These are phyloP conservation scores for Rhizopus arrhizus DNA, from an alignment of 371 early-diverging fungal species.

Conservation along the genomic window DNA sequence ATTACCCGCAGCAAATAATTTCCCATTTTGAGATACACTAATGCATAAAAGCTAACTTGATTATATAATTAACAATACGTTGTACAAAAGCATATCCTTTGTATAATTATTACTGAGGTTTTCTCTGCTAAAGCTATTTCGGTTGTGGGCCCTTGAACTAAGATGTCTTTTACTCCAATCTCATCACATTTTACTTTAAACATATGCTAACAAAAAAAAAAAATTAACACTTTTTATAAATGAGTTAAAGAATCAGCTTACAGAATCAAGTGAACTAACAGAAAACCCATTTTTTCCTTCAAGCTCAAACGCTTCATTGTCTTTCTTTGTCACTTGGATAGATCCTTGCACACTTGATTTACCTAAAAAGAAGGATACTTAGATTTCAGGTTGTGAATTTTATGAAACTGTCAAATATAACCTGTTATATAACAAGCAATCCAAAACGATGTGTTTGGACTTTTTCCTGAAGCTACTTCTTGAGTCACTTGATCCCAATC, in stretches of 20 bases:
- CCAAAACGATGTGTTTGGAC: conserved; percentile 50
- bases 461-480: conserved; percentile 35
- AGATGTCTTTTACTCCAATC: conserved; percentile 9
- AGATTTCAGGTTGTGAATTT: neutral
- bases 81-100: neutral
- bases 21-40: conserved; percentile 60
- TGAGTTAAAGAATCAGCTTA: conserved; percentile 13
- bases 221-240: conserved; percentile 7
- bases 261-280: conserved; percentile 31
- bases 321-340: conserved; percentile 15
- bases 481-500: conserved; percentile 45
- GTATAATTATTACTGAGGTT: conserved; percentile 13
- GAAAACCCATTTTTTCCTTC: conserved; percentile 31
- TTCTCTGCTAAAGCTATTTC: conserved; percentile 19
- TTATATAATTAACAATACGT: neutral
- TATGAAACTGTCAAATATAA: conserved; percentile 11
- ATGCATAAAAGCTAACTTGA: conserved; percentile 45
- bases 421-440: conserved; percentile 57
- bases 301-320: conserved; percentile 2
- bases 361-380: conserved; percentile 6
- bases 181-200: conserved; percentile 40
- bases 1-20: conserved; percentile 52
- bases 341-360: conserved; percentile 21
- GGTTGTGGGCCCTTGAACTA: conserved; percentile 17
- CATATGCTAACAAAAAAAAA: conserved; percentile 36